A percentile compares a stretch with the other conserved stretches of the same genome.
Conservation (phyloP, 1,139 yeast species). For the Yamadazyma triangularis region DNA sequence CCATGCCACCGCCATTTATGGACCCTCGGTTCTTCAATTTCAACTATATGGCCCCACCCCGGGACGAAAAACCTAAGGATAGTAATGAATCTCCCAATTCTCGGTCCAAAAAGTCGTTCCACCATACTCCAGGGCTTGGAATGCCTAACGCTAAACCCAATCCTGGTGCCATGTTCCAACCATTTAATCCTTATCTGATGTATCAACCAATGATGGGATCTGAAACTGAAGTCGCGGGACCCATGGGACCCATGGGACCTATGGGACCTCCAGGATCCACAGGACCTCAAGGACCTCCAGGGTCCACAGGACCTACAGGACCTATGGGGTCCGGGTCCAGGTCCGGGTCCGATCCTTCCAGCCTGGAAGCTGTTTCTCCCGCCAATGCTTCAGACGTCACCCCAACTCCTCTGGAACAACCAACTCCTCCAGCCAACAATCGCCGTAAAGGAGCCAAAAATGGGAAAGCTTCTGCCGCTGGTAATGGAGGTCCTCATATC, state of each 20-base stretch:
- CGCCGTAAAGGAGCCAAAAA: neutral
- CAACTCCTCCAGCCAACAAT: neutral
- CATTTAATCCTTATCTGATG: constrained; percentile 46
- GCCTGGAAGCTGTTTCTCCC: no score
- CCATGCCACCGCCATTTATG: constrained; percentile 17
- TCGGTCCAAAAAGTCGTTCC: constrained; percentile 6
- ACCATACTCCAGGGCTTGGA: constrained; percentile 38
- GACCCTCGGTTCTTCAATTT: constrained; percentile 32
- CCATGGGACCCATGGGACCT: constrained; percentile 6
- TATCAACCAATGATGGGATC: constrained; percentile 22
- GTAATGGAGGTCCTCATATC: constrained; percentile 37
- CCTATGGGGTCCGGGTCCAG: neutral
- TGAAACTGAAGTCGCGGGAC: constrained; percentile 7
- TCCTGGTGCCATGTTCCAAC: constrained; percentile 38
- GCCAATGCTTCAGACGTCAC: no score
- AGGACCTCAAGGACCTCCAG: neutral
- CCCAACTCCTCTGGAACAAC: neutral
- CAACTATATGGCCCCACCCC: constrained; percentile 3
- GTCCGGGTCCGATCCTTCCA: neutral
- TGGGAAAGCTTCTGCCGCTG: constrained; percentile 3
- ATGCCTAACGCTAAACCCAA: constrained; percentile 31
- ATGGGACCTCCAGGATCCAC: neutral
- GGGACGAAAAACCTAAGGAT: constrained; percentile 2
- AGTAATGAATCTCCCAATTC: constrained; percentile 2
- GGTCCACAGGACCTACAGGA: neutral